These are phyloP conservation scores for Podospora anserina DNA, from an alignment of 495 filamentous ascomycete genomes.

Conservation along the genomic window DNA sequence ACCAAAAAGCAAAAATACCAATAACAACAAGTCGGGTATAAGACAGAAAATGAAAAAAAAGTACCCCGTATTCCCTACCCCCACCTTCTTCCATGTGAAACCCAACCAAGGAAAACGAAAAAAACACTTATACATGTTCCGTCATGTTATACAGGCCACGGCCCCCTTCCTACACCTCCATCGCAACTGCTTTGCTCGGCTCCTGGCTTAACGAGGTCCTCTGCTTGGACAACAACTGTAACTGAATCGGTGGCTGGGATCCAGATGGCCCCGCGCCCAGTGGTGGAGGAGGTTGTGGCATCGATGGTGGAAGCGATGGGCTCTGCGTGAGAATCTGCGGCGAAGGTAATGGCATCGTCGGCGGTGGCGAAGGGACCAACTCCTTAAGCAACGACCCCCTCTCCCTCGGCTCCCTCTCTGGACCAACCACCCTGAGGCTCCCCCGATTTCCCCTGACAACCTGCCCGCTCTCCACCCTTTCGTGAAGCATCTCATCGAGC, in stretches of 20 bases:
- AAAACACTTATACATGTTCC: not conserved
- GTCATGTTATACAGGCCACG: not conserved
- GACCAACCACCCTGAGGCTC: slow-evolving; percentile 47
- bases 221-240: slow-evolving; percentile 37
- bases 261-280: not conserved
- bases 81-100: slow-evolving; percentile 6
- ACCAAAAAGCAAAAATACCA: not conserved
- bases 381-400: not conserved
- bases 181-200: slow-evolving; percentile 21
- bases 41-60: slow-evolving; percentile 19
- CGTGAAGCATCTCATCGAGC: slow-evolving; percentile 92
- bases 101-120: not conserved
- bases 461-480: slow-evolving; percentile 69
- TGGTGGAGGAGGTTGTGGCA: not conserved
- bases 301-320: not conserved
- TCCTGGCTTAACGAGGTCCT: slow-evolving; percentile 29
- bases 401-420: slow-evolving; percentile 26
- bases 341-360: not conserved
- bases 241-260: slow-evolving; percentile 32
- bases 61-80: not conserved
- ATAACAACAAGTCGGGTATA: slow-evolving; percentile 27
- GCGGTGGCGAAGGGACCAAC: not conserved
- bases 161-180: slow-evolving; percentile 35
- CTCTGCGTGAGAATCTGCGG: not conserved
- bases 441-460: slow-evolving; percentile 58